phyloP scores from a whole-genome alignment of 2,329 filamentous ascomycete genomes.

The Paraphoma sp. region DNA sequence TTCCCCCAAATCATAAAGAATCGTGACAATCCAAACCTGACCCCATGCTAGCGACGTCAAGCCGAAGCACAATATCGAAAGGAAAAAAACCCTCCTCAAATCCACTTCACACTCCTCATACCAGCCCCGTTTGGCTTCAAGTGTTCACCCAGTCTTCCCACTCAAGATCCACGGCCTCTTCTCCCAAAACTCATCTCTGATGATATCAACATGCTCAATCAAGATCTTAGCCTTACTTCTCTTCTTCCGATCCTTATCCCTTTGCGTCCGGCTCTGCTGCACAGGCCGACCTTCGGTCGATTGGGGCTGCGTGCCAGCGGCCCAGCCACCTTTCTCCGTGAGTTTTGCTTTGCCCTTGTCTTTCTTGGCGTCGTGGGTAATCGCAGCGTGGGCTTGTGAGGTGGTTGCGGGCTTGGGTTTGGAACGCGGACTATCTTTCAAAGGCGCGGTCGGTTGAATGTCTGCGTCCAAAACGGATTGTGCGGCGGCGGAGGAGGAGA shows the following conservation, averaged over 20 bases:
- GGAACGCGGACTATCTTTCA: constrained; percentile 6
- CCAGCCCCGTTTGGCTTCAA: not conserved
- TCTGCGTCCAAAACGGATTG: constrained; percentile 1
- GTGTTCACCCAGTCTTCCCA: constrained; percentile 36
- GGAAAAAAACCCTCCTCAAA: no score
- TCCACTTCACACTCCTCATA: no score
- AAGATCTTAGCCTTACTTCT: constrained; percentile 80
- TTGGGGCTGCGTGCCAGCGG: constrained; percentile 8
- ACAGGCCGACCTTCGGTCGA: constrained; percentile 47
- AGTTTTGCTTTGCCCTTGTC: constrained; percentile 7
- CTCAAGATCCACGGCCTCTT: constrained; percentile 74
- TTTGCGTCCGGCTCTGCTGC: constrained; percentile 76
- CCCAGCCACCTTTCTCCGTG: constrained; percentile 20
- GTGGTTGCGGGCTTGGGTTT: not conserved
- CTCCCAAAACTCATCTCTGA: constrained; percentile 94
- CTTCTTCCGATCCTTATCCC: constrained; percentile 82
- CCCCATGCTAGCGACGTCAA: no score
- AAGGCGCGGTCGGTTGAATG: constrained; percentile 3
- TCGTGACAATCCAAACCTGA: no score
- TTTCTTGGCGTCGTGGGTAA: not conserved
- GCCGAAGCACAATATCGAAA: no score
- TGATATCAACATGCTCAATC: constrained; percentile 89
- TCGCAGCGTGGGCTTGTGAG: not conserved
- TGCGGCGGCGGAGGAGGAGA: not conserved
- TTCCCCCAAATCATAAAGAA: no score